Evolutionary conservation across 257 asterid species (phyloP), one percentile per base, ranked within the genome.

Genomic region (Ocimum tenuiflorum): DNA sequence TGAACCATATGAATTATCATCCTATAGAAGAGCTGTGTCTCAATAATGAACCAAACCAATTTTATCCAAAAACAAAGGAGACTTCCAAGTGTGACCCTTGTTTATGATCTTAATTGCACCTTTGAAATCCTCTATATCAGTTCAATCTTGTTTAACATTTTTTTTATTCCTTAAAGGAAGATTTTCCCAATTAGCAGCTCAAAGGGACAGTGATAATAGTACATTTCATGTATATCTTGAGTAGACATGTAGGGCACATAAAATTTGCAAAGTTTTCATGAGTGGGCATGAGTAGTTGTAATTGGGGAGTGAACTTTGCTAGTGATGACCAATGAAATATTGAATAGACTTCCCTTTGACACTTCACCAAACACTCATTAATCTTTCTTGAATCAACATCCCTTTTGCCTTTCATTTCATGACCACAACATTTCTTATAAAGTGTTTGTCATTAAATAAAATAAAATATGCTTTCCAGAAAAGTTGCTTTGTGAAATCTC

Each of bases 181-280:
- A 65, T 59, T 18, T 20, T 33, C 43, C 8, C 73, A 57, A 42
- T 51, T 64, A 52, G 17, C 65, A 27, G 7, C 17, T 27, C 54
- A 36, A 35, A 62, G 54, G 29, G 64, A 8, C 58, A 52, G 59
- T 63, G 65, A 52, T 49, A 43, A 29, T 12, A 43, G 41, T 4
- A 33, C 53, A 3, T 60, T 39, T 63, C 4, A 71, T 63, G 70
- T 45, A 35, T 67, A 67, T 65, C 54, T 60, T 54, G 49, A 36
- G 51, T 19, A 41, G 73, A 71, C 79, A 80, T 74, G 85, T 80
- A 67, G 82, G 82, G 31, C 78, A 80, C 81, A 67, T 23, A 42
- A 70, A 46, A 39, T 39, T 29, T 72, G 69, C 67, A 60, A 69
- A 67, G 74, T 31, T 72, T 65, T 72, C 8, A 52, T 68, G 23